phyloP scores from a whole-genome alignment of 225 moss, liverwort and hornwort species.

The Sphagnum contortum region DNA sequence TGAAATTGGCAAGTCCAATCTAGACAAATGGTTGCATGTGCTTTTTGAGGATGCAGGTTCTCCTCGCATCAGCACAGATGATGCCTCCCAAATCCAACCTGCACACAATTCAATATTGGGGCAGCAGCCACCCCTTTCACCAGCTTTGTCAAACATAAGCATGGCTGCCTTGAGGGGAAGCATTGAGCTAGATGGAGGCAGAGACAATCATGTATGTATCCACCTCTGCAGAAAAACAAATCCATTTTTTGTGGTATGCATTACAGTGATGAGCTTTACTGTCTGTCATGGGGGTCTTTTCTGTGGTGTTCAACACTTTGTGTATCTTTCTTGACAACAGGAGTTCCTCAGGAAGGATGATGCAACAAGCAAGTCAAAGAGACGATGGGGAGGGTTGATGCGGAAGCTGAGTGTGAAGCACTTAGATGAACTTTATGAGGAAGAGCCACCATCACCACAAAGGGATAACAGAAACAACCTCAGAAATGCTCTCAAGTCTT shows the following conservation, averaged over 20 bases:
- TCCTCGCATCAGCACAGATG: slow-evolving; percentile 17
- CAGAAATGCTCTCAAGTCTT: too few relatives aligned
- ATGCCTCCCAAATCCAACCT: neutral
- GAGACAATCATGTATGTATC: slow-evolving; percentile 17
- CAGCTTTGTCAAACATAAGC: slow-evolving; percentile 27
- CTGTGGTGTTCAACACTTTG: neutral
- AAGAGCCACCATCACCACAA: too few relatives aligned
- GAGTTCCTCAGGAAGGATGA: slow-evolving; percentile 14
- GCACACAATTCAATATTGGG: too few relatives aligned
- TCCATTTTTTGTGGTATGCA: neutral
- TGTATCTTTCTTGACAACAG: slow-evolving; percentile 12
- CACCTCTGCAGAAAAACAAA: neutral
- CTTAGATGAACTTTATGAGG: too few relatives aligned
- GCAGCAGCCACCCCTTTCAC: slow-evolving; percentile 7
- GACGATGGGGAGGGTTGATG: slow-evolving; percentile 30
- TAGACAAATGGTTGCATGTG: slow-evolving; percentile 55
- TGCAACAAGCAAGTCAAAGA: slow-evolving; percentile 22
- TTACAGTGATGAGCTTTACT: neutral
- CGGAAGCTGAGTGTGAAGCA: slow-evolving; percentile 13
- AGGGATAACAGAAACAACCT: too few relatives aligned
- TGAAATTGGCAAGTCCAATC: slow-evolving; percentile 49
- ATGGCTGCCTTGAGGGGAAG: slow-evolving; percentile 25
- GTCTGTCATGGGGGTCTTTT: neutral
- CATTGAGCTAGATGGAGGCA: slow-evolving; percentile 16
- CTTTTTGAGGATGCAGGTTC: slow-evolving; percentile 28